Evolutionary conservation across 768 basidiomycete species (phyloP).

Genomic region (Tylopilus rubrobrunneus): DNA sequence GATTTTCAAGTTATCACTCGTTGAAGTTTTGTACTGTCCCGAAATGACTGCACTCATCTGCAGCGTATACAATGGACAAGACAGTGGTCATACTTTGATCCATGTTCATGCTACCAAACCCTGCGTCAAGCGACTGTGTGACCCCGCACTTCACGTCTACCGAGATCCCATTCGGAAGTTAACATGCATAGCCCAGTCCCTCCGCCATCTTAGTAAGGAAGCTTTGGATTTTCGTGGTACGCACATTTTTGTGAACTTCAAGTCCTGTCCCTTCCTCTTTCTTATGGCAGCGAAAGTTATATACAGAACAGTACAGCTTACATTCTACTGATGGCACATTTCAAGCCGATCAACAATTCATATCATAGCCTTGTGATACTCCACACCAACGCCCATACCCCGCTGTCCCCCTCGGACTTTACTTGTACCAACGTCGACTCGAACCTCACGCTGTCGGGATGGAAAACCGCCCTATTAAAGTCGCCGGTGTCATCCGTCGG

Average conservation of each 20-base stretch:
- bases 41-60: background rate
- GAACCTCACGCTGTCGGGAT: conserved; percentile 31
- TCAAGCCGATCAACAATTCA: background rate
- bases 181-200: background rate
- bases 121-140: background rate
- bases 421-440: conserved; percentile 19
- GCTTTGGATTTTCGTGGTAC: background rate
- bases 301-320: no score
- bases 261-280: no score
- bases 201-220: background rate
- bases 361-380: conserved; percentile 16
- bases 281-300: no score
- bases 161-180: background rate
- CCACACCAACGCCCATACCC: conserved; percentile 14
- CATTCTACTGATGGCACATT: background rate
- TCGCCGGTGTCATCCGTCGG: background rate
- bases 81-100: background rate
- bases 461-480: conserved; percentile 20
- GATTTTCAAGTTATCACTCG: background rate
- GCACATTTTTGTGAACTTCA: no score
- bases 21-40: background rate
- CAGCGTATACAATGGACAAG: background rate
- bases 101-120: background rate
- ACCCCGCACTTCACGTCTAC: background rate
- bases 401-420: background rate